These are phyloP conservation scores for Hypoxylon sp. DNA, from an alignment of 2,329 filamentous ascomycete species.

Conservation along the genomic window DNA sequence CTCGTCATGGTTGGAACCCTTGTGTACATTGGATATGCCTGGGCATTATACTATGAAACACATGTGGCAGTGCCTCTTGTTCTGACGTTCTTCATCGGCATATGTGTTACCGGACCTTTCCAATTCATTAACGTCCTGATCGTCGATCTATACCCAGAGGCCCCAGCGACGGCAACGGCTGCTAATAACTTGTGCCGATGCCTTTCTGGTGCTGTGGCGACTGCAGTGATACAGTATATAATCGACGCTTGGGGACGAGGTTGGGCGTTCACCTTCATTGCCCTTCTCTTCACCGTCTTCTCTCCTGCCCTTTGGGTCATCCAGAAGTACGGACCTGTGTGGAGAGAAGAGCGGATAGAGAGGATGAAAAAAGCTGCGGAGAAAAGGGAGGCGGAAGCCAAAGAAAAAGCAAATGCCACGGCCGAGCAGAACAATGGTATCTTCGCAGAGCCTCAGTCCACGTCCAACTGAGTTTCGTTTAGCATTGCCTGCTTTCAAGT, in stretches of 20 bases:
- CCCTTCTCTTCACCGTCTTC: slow-evolving; percentile 63
- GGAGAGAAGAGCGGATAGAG: slow-evolving; percentile 66
- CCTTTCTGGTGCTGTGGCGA: slow-evolving; percentile 70
- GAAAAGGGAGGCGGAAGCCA: slow-evolving; percentile 53
- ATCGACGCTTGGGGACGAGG: slow-evolving; percentile 70
- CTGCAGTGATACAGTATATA: slow-evolving; percentile 72
- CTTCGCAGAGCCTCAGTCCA: slow-evolving; percentile 6
- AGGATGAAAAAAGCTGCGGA: slow-evolving; percentile 55
- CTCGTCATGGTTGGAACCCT: slow-evolving; percentile 68
- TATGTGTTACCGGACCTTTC: slow-evolving; percentile 73
- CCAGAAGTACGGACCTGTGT: slow-evolving; percentile 63
- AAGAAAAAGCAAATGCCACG: slow-evolving; percentile 39
- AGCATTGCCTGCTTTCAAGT: neutral
- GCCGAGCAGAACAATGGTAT: slow-evolving; percentile 18
- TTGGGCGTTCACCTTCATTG: slow-evolving; percentile 74
- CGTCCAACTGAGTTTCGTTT: slow-evolving; percentile 1
- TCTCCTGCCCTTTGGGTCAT: slow-evolving; percentile 66
- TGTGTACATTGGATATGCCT: slow-evolving; percentile 70
- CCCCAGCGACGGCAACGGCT: slow-evolving; percentile 73
- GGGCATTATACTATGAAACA: slow-evolving; percentile 67
- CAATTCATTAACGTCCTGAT: slow-evolving; percentile 74
- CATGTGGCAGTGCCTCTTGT: slow-evolving; percentile 69
- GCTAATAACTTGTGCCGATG: slow-evolving; percentile 76
- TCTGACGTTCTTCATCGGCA: slow-evolving; percentile 69
- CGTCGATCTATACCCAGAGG: slow-evolving; percentile 73